These are phyloP conservation scores for Plectranthus barbatus DNA, from an alignment of 257 asterid genomes.

Conservation along the genomic window DNA sequence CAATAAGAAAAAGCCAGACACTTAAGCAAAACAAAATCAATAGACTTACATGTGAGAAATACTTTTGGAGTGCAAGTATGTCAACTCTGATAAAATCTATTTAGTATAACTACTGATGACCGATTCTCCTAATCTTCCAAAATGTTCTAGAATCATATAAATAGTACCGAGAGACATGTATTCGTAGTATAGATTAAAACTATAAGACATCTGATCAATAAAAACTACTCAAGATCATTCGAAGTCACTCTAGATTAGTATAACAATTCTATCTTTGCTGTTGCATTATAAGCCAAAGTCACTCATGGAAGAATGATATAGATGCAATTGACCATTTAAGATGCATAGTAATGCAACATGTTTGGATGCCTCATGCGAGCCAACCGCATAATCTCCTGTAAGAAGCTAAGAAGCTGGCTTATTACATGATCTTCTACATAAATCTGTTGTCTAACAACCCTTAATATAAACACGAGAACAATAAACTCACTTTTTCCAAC, in stretches of 20 bases:
- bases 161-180: conserved; percentile 71
- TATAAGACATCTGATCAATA: conserved; percentile 55
- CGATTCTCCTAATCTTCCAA: conserved; percentile 66
- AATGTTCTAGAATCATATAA: conserved; percentile 49
- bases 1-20: background rate
- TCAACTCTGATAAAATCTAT: conserved; percentile 61
- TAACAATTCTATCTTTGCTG: background rate
- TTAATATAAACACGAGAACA: too few relatives aligned
- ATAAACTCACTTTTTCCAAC: conserved; percentile 52
- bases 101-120: conserved; percentile 64
- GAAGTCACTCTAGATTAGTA: background rate
- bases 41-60: conserved; percentile 53
- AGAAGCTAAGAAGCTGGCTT: conserved; percentile 15
- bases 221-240: conserved; percentile 9
- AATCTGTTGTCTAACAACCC: too few relatives aligned
- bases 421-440: conserved; percentile 8
- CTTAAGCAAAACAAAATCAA: background rate
- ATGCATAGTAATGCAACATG: too few relatives aligned
- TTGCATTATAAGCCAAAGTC: too few relatives aligned
- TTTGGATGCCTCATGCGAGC: conserved; percentile 62
- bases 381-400: conserved; percentile 58
- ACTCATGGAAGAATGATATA: too few relatives aligned
- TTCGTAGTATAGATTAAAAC: conserved; percentile 45
- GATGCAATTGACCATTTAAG: too few relatives aligned
- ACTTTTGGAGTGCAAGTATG: conserved; percentile 53